Base-by-base conservation (phyloP, 768 basidiomycete genomes). In the Lactifluus rugatus region DNA sequence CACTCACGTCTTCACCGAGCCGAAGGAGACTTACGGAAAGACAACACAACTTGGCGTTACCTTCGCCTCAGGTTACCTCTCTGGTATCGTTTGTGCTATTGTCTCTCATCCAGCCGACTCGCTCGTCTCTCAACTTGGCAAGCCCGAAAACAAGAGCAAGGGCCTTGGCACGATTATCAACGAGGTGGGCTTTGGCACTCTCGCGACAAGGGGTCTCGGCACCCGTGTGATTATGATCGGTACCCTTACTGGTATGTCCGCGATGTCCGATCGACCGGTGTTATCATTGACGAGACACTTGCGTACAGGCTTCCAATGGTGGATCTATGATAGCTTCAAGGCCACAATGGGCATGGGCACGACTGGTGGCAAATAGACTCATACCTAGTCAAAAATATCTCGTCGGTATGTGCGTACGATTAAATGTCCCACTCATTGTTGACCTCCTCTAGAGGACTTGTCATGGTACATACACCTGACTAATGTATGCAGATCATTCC, bases 21-120 rank as follows among this genome's bases (percentile, higher is more conserved):
- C 88, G 66, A 91, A 90, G 73, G 81, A 86, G 11, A 76, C 80
- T 14, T 90, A 91, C 72, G 72, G 81, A 75, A 85, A 92, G 77
- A 71, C 80, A 63, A 93, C 85, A 47, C 89, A 94, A 70, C 89
- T 97, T 66, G 84, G 87, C 63, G 74, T 95, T 66, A 95, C 92
- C 64, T 89, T 96, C 70, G 80, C 80, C 21, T 92, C 90, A 59
- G 93, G 93, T 77, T 87, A 95, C 73, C 83, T 95, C 67, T 90
- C 93, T 70, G 94, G 94, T 85, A 84, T 96, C 67, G 83, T 95
- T 69, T 94, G 92, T 70, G 94, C 94, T 65, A 76, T 93, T 72
- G 94, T 97, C 71, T 97, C 94, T 17, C 93, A 97, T 71, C 93
- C 93, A 49, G 93, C 93, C 65, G 93, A 97, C 72, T 87, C 93